Base-by-base conservation (phyloP, 257 asterid genomes). In the Petunia axillaris region DNA sequence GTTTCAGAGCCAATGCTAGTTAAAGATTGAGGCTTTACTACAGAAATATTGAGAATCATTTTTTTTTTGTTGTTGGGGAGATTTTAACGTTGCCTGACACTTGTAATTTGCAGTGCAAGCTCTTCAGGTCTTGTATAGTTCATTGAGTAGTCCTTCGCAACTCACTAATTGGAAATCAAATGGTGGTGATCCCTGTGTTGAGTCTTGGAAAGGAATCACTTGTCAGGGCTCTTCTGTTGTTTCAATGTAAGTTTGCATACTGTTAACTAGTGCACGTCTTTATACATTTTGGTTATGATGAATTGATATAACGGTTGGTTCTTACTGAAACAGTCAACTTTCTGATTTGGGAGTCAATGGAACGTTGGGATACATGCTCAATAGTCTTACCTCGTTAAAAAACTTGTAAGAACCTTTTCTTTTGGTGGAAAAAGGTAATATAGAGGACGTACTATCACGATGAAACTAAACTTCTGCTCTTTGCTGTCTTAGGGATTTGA, bases 181-280 rank as follows among this genome's bases (percentile, higher is more conserved):
- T 74, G 97, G 97, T 8, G 97, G 97, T 4, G 99, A 96, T 90
- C 99, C 99, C 5, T 96, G 98, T 83, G 97, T 91, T 62, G 98
- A 93, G 86, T 91, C 94, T 7, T 94, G 99, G 98, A 91, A 65
- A 81, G 99, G 98, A 85, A 80, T 96, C 64, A 85, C 89, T 3
- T 96, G 99, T 82, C 90, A 85, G 85, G 97, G 93, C 41, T 87
- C 97, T 80, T 88, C 97, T 52, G 89, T 96, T 81, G 91, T 89
- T 75, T 91, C 98, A 43, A 62, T 96, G 99, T 96, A 85, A 92
- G 98, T 90, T 66, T 68, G 41, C 25, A 8, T 36, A 64, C 8
- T 25, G 16, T 64, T 37, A 37, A 9, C 14, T 37, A 36, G 71
- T 44, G 63, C 14, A 15, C 10, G 2, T 64, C 76, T 8, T 46